phyloP scores from a whole-genome alignment of 805 yeast genomes.

The Teunomyces gatunensis region DNA sequence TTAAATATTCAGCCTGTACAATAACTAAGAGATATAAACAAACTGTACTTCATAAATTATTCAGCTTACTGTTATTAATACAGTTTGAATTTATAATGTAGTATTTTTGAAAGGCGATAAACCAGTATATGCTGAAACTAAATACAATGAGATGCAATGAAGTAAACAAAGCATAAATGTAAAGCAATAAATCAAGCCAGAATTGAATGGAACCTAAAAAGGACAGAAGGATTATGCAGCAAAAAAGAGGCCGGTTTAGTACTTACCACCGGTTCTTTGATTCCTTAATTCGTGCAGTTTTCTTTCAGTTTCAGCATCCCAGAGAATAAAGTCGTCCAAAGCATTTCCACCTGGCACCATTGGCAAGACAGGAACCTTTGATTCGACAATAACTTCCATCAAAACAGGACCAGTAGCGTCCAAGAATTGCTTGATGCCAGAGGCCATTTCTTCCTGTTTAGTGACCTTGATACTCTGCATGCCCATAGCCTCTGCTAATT shows the following conservation, averaged over 20 bases:
- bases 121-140: conserved; percentile 4
- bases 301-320: conserved; percentile 78
- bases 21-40: too few relatives aligned
- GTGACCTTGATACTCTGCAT: conserved; percentile 74
- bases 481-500: conserved; percentile 93
- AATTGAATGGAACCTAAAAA: neutral
- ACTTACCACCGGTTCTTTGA: conserved; percentile 71
- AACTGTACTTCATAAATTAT: too few relatives aligned
- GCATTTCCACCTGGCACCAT: conserved; percentile 98
- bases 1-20: neutral
- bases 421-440: conserved; percentile 60
- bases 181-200: conserved; percentile 4
- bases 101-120: neutral
- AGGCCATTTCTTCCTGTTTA: conserved; percentile 58
- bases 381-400: conserved; percentile 86
- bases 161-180: conserved; percentile 1
- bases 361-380: conserved; percentile 94
- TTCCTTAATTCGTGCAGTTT: conserved; percentile 58
- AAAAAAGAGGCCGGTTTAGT: conserved; percentile 30
- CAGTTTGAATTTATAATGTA: neutral
- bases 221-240: neutral
- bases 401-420: conserved; percentile 79
- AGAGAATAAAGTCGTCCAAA: conserved; percentile 85
- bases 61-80: neutral
- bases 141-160: neutral